phyloP scores from a whole-genome alignment of 805 yeast species.

The Zygoascus bituminiphila region DNA sequence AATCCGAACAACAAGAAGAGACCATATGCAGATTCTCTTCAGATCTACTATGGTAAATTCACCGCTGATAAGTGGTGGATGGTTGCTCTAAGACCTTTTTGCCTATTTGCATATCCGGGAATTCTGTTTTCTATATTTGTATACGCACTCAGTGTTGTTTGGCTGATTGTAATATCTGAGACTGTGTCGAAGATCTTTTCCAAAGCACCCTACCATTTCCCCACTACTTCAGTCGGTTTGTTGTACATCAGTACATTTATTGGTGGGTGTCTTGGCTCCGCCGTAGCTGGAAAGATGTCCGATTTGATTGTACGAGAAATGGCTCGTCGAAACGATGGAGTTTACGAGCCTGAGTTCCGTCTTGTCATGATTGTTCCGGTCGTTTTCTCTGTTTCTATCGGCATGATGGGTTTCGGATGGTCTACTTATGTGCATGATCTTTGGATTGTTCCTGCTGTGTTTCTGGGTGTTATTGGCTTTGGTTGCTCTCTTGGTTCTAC shows the following conservation, averaged over 20 bases:
- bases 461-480: conserved; percentile 48
- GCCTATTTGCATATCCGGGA: conserved; percentile 41
- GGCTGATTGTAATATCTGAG: conserved; percentile 56
- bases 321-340: conserved; percentile 41
- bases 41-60: conserved; percentile 42
- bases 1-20: conserved; percentile 7
- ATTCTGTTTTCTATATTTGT: conserved; percentile 43
- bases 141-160: conserved; percentile 51
- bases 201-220: conserved; percentile 38
- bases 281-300: conserved; percentile 42
- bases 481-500: conserved; percentile 57
- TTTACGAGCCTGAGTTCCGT: conserved; percentile 58
- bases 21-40: conserved; percentile 31
- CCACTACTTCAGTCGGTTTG: conserved; percentile 41
- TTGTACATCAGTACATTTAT: conserved; percentile 48
- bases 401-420: conserved; percentile 61
- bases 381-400: conserved; percentile 36
- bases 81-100: conserved; percentile 48
- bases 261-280: conserved; percentile 51
- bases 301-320: conserved; percentile 41
- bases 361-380: conserved; percentile 47
- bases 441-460: conserved; percentile 52
- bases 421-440: conserved; percentile 37
- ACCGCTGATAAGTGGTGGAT: conserved; percentile 45
- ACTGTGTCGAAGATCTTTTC: conserved; percentile 44